Conservation (phyloP, 1,139 yeast genomes). For the Tardiomyces digboiensis region DNA sequence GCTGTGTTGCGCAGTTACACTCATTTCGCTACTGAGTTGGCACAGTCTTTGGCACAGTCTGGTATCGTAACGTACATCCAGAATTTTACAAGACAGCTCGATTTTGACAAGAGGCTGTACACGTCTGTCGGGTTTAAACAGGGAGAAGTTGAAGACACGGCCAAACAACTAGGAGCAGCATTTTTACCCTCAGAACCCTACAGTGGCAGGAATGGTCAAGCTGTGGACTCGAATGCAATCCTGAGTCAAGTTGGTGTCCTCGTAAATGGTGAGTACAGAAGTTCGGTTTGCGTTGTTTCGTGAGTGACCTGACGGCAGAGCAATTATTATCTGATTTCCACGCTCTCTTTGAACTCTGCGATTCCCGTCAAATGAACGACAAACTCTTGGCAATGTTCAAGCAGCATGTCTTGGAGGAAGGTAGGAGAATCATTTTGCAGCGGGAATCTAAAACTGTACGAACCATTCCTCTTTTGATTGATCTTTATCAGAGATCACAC, state of each 20-base stretch:
- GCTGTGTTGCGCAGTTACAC: not conserved
- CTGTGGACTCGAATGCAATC: not conserved
- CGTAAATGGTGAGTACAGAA: too few species aligned
- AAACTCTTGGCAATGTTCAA: not conserved
- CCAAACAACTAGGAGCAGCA: not conserved
- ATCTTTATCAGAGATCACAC: not conserved
- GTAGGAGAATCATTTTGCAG: not conserved
- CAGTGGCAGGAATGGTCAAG: not conserved
- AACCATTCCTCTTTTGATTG: not conserved
- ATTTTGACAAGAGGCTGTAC: not conserved
- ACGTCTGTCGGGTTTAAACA: not conserved
- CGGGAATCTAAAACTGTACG: not conserved
- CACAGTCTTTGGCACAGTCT: not conserved
- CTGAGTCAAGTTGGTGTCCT: not conserved
- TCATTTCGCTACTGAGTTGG: not conserved
- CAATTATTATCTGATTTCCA: not conserved
- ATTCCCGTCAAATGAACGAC: not conserved
- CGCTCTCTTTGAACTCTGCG: not conserved
- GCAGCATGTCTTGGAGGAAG: not conserved
- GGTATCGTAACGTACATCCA: not conserved
- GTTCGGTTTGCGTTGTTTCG: too few species aligned
- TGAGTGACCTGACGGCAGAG: too few species aligned
- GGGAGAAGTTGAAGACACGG: not conserved
- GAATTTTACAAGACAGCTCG: not conserved
- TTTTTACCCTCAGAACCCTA: not conserved